Evolutionary conservation across 768 basidiomycete genomes (phyloP).

Genomic region (Boletus barrowsii): DNA sequence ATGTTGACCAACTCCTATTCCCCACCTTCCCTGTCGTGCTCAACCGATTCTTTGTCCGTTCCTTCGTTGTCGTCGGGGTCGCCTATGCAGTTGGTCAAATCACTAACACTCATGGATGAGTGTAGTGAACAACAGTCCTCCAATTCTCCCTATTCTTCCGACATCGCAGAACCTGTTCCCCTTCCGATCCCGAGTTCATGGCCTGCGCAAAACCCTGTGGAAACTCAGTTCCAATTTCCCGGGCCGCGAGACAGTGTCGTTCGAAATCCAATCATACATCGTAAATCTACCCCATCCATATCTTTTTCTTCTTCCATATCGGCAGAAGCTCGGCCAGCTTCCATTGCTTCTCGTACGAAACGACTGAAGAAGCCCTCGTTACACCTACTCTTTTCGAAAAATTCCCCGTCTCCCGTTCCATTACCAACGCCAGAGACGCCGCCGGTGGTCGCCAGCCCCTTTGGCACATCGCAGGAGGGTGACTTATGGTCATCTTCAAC

Average conservation of each 20-base stretch:
- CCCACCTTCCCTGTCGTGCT: slow-evolving; percentile 55
- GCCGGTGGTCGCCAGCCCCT: slow-evolving; percentile 15
- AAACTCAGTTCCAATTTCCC: slow-evolving; percentile 47
- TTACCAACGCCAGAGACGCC: slow-evolving; percentile 30
- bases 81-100: slow-evolving; percentile 31
- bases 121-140: slow-evolving; percentile 24
- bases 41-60: slow-evolving; percentile 58
- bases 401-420: slow-evolving; percentile 48
- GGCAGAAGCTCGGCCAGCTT: slow-evolving; percentile 37
- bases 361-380: slow-evolving; percentile 67
- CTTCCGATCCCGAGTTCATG: slow-evolving; percentile 26
- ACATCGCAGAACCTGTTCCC: slow-evolving; percentile 30
- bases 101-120: slow-evolving; percentile 37
- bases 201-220: slow-evolving; percentile 11
- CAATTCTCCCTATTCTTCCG: slow-evolving; percentile 24
- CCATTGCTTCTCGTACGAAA: slow-evolving; percentile 29
- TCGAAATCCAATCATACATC: slow-evolving; percentile 31
- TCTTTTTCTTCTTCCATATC: slow-evolving; percentile 32
- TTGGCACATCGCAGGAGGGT: slow-evolving; percentile 15
- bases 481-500: slow-evolving; percentile 25
- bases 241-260: slow-evolving; percentile 29
- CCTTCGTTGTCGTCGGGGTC: slow-evolving; percentile 50
- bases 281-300: slow-evolving; percentile 36
- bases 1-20: slow-evolving; percentile 24
- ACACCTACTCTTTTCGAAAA: slow-evolving; percentile 65